Evolutionary conservation across 2,329 filamentous ascomycete genomes (phyloP), one percentile per base, ranked within the genome.

Genomic region (Diaporthe sp.): DNA sequence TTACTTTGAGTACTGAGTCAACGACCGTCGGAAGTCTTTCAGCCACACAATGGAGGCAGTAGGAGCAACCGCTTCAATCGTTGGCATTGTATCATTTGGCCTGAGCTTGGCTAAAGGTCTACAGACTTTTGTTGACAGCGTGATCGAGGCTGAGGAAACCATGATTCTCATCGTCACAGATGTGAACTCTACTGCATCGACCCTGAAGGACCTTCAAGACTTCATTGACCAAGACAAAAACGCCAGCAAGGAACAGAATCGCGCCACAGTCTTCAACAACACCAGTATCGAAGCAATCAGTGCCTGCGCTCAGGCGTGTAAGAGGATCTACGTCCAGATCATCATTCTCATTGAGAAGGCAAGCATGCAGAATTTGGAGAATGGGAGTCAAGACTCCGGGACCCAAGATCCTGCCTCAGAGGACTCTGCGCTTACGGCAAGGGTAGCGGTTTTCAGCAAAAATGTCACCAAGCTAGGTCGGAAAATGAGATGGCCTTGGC

Each of bases 401-500:
- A 15, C 58, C 15, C 58, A 42, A 5, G 4, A 1, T 6, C 15
- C 38, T 12, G n/a, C n/a, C 17, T n/a, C 58, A 42, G n/a, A 42
- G 3, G 58, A 61, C 3, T 4, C n/a, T 8, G n/a, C 7, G 38
- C 13, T 13, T 4, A 7, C 35, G n/a, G 15, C 19, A 19, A n/a
- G 58, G 3, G n/a, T 61, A 12, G 58, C n/a, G 10, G 38, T 12
- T 25, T 61, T 61, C 4, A 61, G 58, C 38, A 61, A 61, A 8
- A 61, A 61, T 17, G 58, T 61, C 15, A 42, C 58, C n/a, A 61
- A 40, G 38, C n/a, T 61, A 3, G 38, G 58, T 4, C 58, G 58
- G 7, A 61, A 40, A 25, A 61, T 61, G 15, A 61, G n/a, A n/a
- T 61, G 58, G 58, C 38, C 58, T 42, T 61, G 58, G 58, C 58